These are phyloP conservation scores for Lecanicillium sp. DNA, from an alignment of 2,329 filamentous ascomycete genomes.

Conservation along the genomic window DNA sequence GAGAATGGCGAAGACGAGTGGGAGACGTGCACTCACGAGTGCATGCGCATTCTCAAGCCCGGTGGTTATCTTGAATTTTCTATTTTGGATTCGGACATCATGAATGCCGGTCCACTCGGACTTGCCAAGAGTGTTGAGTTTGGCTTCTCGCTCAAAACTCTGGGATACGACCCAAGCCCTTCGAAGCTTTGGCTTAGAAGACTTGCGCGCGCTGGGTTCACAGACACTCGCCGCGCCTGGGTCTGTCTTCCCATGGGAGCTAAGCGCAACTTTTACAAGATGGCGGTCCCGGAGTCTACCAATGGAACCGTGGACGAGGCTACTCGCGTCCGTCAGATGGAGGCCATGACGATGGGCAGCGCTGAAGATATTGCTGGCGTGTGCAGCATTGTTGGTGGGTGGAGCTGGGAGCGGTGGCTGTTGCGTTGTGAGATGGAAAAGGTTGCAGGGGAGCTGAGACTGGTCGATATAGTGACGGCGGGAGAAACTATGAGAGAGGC, in stretches of 20 bases:
- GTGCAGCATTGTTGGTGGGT: conserved; percentile 76
- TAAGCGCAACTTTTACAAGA: conserved; percentile 27
- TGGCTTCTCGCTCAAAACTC: conserved; percentile 78
- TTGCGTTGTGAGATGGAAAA: conserved; percentile 81
- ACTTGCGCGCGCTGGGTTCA: conserved; percentile 69
- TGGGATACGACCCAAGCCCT: conserved; percentile 82
- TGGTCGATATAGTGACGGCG: conserved; percentile 47
- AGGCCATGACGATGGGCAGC: conserved; percentile 59
- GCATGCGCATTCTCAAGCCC: conserved; percentile 85
- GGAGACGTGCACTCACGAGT: conserved; percentile 77
- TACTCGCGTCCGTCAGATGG: conserved; percentile 45
- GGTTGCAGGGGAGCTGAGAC: conserved; percentile 57
- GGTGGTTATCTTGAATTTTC: conserved; percentile 90
- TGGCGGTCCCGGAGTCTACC: conserved; percentile 26
- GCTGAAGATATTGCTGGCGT: conserved; percentile 68
- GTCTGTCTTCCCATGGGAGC: conserved; percentile 77
- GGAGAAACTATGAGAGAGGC: conserved; percentile 49
- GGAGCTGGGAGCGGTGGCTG: conserved; percentile 96
- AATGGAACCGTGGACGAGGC: conserved; percentile 35
- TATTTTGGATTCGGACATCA: conserved; percentile 82
- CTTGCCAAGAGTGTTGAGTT: conserved; percentile 88
- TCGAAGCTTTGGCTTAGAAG: conserved; percentile 76
- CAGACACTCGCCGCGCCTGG: conserved; percentile 79
- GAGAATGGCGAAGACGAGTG: conserved; percentile 76
- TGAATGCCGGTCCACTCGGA: conserved; percentile 73